A percentile compares a stretch with the other conserved stretches of the same genome.
These are phyloP conservation scores for Aschersonia sp. DNA, from an alignment of 2,329 filamentous ascomycete species.

Conservation along the genomic window DNA sequence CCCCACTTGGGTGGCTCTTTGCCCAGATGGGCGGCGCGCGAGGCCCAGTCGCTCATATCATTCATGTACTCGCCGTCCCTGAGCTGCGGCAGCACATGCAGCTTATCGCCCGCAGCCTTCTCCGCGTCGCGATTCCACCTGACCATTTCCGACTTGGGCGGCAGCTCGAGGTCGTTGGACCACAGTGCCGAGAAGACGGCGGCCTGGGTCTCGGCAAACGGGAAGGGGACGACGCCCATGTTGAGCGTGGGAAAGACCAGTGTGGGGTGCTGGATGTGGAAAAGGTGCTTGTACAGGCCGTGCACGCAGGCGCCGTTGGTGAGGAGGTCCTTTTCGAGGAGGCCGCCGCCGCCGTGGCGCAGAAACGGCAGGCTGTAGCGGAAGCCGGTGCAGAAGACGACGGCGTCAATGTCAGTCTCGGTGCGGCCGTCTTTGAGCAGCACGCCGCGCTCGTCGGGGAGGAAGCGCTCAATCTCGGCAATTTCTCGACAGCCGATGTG, in stretches of 20 bases:
- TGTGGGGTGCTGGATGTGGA: slow-evolving; percentile 62
- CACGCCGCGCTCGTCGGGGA: slow-evolving; percentile 40
- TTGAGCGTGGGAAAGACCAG: slow-evolving; percentile 64
- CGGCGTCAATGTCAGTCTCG: slow-evolving; percentile 54
- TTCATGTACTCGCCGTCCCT: slow-evolving; percentile 59
- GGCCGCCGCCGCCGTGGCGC: slow-evolving; percentile 16
- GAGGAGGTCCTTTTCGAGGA: slow-evolving; percentile 32
- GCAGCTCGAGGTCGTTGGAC: slow-evolving; percentile 54
- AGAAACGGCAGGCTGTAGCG: slow-evolving; percentile 73
- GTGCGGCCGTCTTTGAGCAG: slow-evolving; percentile 51
- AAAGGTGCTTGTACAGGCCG: slow-evolving; percentile 65
- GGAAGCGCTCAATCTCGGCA: slow-evolving; percentile 43
- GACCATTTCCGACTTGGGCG: slow-evolving; percentile 48
- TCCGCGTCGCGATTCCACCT: slow-evolving; percentile 53
- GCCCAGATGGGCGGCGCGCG: slow-evolving; percentile 33
- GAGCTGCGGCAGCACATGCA: slow-evolving; percentile 15
- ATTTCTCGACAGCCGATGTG: slow-evolving; percentile 35
- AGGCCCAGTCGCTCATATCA: slow-evolving; percentile 46
- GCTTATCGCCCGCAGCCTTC: slow-evolving; percentile 19
- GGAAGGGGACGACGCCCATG: slow-evolving; percentile 80
- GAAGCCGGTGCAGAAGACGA: slow-evolving; percentile 85
- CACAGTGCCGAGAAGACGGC: slow-evolving; percentile 66
- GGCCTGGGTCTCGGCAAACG: slow-evolving; percentile 63
- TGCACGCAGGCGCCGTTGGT: slow-evolving; percentile 55
- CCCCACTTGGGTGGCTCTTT: slow-evolving; percentile 62